Base-by-base conservation (phyloP, 2,329 filamentous ascomycete genomes). In the Ceratocystis eucalypticola region DNA sequence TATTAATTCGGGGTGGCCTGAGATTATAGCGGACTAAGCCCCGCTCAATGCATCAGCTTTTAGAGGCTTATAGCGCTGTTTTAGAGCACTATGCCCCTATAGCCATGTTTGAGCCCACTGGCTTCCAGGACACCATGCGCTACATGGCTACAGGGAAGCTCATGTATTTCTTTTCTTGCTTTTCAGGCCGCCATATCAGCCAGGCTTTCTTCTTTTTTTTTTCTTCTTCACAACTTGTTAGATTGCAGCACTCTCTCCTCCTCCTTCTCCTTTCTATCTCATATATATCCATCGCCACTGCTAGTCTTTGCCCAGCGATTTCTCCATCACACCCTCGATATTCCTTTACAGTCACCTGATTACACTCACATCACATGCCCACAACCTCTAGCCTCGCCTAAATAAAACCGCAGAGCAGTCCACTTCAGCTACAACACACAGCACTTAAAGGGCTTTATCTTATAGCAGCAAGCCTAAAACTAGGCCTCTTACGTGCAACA, bases 401-500 rank as follows among this genome's bases (percentile, higher is more conserved):
- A 37, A 37, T 17, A 37, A 30, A 28, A 22, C 22, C 10, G 5
- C 22, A 17, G 30, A 5, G 15, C 17, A 17, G 53, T 3, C 28
- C 30, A 33, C 55, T 37, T 25, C 28, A 33, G 30, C 28, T 59
- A 33, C 55, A 20, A 59, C 8, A 59, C 28, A 37, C 25, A 41
- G 15, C 22, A 59, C 17, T 30, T 37, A 30, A 17, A 37, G 17
- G 25, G 6, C 22, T 55, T 17, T 48, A 48, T 55, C 22, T 20
- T 59, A 2, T 59, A 37, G 1, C 28, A 30, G 17, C 12, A n/a
- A 59, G 55, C 30, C 20, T 59, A 17, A 6, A 33, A 37, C 30
- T 17, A n/a, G 2, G 15, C 44, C 28, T 37, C 22, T n/a, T 53
- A 20, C 33, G n/a, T 41, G 15, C 44, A 30, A 44, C 33, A 71